A percentile compares a stretch with the other conserved stretches of the same genome.
These are phyloP conservation scores for Blastobotrys serpentis DNA, from an alignment of 1,139 yeast species.

Conservation along the genomic window DNA sequence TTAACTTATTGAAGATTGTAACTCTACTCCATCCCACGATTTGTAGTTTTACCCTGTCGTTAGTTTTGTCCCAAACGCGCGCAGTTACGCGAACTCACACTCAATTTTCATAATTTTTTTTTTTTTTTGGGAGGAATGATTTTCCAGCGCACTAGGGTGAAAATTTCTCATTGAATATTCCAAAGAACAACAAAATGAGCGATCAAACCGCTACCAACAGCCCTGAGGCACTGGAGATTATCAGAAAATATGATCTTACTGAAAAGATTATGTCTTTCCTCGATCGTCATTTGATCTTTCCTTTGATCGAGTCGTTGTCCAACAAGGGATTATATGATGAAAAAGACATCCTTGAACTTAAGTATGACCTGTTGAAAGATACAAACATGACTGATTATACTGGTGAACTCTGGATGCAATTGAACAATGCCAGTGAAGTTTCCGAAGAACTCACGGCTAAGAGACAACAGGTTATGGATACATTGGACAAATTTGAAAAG, in stretches of 20 bases:
- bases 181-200: neutral
- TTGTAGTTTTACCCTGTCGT: too few species aligned
- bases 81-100: neutral
- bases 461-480: constrained; percentile 43
- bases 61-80: neutral
- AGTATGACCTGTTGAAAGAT: constrained; percentile 52
- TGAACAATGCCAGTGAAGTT: constrained; percentile 42
- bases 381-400: constrained; percentile 55
- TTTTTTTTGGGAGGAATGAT: neutral
- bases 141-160: neutral
- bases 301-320: constrained; percentile 50
- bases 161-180: neutral
- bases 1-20: too few species aligned
- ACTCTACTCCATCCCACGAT: too few species aligned
- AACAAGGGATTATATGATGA: constrained; percentile 47
- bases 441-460: constrained; percentile 44
- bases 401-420: constrained; percentile 44
- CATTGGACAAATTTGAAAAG: constrained; percentile 43
- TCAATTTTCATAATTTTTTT: too few species aligned
- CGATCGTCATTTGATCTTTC: constrained; percentile 58
- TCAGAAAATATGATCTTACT: constrained; percentile 48
- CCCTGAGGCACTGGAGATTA: constrained; percentile 25
- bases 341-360: constrained; percentile 45
- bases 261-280: constrained; percentile 52
- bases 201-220: neutral